A percentile compares a stretch with the other conserved stretches of the same genome.
Conservation (phyloP, 257 asterid species). For the Fraxinus americana region DNA sequence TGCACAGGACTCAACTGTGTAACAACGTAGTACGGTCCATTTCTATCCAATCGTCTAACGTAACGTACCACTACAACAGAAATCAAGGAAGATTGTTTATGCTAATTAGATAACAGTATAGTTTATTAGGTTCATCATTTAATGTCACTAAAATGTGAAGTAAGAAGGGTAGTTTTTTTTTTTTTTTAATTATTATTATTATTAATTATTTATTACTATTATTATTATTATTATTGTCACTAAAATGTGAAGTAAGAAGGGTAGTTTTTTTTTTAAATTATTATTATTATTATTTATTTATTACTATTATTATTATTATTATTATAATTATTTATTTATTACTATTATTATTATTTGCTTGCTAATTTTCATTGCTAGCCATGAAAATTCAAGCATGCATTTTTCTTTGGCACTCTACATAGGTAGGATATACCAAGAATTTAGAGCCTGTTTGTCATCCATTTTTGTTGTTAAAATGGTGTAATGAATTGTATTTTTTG, state of each 20-base stretch:
- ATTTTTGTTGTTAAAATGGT: no score
- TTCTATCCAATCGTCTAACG: not conserved
- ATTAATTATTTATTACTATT: not conserved
- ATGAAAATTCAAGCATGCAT: not conserved
- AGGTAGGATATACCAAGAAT: not conserved
- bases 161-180: not conserved
- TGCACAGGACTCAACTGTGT: not conserved
- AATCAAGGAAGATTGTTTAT: conserved; percentile 29
- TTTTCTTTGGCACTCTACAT: not conserved
- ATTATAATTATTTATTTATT: no score
- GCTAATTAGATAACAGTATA: conserved; percentile 27
- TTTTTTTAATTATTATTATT: not conserved
- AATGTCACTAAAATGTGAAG: not conserved
- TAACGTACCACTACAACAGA: not conserved
- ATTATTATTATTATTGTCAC: no score
- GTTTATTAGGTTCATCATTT: no score
- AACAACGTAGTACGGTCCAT: not conserved
- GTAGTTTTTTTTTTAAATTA: no score
- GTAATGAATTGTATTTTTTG: no score
- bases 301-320: no score
- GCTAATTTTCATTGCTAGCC: not conserved
- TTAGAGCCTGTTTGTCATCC: no score
- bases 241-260: no score
- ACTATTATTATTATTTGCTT: not conserved
- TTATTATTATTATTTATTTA: no score